These are phyloP conservation scores for Erodium trifolium DNA, from an alignment of 441 rosid species.

Conservation along the genomic window DNA sequence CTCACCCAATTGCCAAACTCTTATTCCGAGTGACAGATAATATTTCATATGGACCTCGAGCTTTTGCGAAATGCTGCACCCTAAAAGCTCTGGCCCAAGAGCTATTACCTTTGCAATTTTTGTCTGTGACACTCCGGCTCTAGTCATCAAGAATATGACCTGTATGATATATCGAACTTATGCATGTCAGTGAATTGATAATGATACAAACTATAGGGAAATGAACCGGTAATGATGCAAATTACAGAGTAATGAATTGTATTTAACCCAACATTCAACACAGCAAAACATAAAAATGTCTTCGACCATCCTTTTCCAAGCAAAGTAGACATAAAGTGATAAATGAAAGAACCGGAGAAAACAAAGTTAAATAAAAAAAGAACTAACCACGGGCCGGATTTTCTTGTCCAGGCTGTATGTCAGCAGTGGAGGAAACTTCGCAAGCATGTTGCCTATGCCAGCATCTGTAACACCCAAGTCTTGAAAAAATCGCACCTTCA, in stretches of 20 bases:
- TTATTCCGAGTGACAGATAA: slow-evolving; percentile 68
- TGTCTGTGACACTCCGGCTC: slow-evolving; percentile 63
- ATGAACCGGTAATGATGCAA: no score
- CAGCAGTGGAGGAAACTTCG: slow-evolving; percentile 67
- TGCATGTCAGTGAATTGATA: neutral
- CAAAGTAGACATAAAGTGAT: neutral
- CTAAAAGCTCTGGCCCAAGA: slow-evolving; percentile 73
- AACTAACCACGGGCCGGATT: slow-evolving; percentile 83
- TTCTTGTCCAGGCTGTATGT: slow-evolving; percentile 82
- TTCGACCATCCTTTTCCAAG: neutral
- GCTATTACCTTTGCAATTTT: slow-evolving; percentile 75
- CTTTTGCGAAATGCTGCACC: slow-evolving; percentile 65
- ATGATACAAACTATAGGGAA: no score
- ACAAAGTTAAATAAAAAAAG: slow-evolving; percentile 13
- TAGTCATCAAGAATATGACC: slow-evolving; percentile 79
- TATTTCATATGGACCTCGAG: slow-evolving; percentile 73
- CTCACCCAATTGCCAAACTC: slow-evolving; percentile 48
- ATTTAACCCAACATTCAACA: no score
- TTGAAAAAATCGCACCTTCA: slow-evolving; percentile 61
- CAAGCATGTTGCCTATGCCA: slow-evolving; percentile 78
- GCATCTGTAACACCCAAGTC: slow-evolving; percentile 69
- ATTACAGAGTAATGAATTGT: no score
- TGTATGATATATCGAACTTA: slow-evolving; percentile 24
- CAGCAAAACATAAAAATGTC: neutral
- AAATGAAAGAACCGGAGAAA: no score